Evolutionary conservation across 208 protist species (phyloP).

Genomic region (Trypanosoma boissoni): DNA sequence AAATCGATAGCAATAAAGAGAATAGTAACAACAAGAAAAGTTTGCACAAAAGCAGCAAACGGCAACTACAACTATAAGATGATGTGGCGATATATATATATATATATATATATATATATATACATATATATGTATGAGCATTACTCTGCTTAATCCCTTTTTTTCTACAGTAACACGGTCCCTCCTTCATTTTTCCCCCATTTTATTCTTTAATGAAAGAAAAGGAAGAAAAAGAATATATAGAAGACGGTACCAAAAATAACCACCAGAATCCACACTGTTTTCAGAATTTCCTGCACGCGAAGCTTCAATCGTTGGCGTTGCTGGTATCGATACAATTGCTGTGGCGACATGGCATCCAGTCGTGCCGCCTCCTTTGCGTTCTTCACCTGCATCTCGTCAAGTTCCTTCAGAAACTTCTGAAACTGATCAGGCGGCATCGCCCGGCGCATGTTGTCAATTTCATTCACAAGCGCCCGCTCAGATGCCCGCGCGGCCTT

Average conservation of each 20-base stretch:
- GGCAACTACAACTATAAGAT: too few relatives aligned
- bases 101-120: constrained; percentile 8
- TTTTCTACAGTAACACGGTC: not conserved
- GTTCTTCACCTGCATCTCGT: constrained; percentile 19
- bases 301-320: constrained; percentile 41
- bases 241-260: constrained; percentile 48
- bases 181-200: constrained; percentile 13
- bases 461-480: constrained; percentile 33
- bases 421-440: constrained; percentile 49
- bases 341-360: constrained; percentile 50
- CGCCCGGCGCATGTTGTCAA: constrained; percentile 62
- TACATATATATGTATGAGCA: not conserved
- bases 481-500: constrained; percentile 11
- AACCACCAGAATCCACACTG: constrained; percentile 37
- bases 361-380: constrained; percentile 44
- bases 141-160: not conserved
- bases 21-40: too few relatives aligned
- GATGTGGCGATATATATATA: not conserved
- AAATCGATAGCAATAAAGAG: too few relatives aligned
- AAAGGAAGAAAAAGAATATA: constrained; percentile 62
- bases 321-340: constrained; percentile 60
- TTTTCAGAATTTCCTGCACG: constrained; percentile 47
- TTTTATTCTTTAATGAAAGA: constrained; percentile 44
- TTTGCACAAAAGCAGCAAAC: too few relatives aligned
- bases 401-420: constrained; percentile 38